Conservation (phyloP, 1,139 yeast species). For the Suhomyces maxii region DNA sequence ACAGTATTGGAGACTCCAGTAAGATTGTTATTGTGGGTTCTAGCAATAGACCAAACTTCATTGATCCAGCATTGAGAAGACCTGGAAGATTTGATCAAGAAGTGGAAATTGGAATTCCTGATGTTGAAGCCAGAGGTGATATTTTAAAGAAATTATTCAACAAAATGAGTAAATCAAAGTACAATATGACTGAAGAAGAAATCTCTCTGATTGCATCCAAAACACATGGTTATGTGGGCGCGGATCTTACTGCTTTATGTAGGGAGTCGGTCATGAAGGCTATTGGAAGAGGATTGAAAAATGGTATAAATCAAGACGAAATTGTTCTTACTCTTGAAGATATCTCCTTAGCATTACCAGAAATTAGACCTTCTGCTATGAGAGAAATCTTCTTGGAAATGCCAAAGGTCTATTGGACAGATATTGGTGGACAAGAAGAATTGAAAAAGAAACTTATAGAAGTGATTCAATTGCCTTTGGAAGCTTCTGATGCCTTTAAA, state of each 20-base stretch:
- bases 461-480: conserved; percentile 88
- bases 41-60: conserved; percentile 71
- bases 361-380: conserved; percentile 94
- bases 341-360: conserved; percentile 66
- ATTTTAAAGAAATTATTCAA: conserved; percentile 62
- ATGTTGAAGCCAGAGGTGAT: conserved; percentile 62
- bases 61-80: conserved; percentile 58
- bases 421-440: conserved; percentile 92
- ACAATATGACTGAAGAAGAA: conserved; percentile 52
- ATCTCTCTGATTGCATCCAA: conserved; percentile 61
- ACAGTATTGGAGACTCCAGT: conserved; percentile 74
- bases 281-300: conserved; percentile 56
- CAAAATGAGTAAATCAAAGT: conserved; percentile 58
- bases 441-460: conserved; percentile 79
- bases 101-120: conserved; percentile 78
- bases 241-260: conserved; percentile 84
- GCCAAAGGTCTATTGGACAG: conserved; percentile 92
- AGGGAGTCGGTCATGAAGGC: conserved; percentile 88
- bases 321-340: conserved; percentile 47
- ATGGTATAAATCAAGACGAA: conserved; percentile 20
- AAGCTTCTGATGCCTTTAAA: conserved; percentile 75
- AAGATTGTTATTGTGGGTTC: conserved; percentile 81
- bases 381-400: conserved; percentile 90
- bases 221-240: conserved; percentile 80
- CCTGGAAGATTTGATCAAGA: conserved; percentile 89